phyloP scores from a whole-genome alignment of 768 basidiomycete species.

The Mycena galericulata region DNA sequence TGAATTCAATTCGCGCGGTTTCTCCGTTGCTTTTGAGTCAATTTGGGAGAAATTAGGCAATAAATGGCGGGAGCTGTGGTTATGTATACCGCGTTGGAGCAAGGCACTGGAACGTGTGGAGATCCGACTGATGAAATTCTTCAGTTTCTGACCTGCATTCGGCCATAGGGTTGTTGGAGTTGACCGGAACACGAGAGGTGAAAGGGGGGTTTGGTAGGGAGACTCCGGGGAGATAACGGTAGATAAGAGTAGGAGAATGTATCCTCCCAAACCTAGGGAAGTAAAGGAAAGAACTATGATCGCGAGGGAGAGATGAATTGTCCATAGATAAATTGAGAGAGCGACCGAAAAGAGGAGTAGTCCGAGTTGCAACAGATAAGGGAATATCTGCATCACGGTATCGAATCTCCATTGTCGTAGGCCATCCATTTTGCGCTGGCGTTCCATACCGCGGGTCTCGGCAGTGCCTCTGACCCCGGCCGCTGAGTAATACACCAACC shows the following conservation, averaged over 20 bases:
- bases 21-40: neutral
- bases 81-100: neutral
- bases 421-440: slow-evolving; percentile 11
- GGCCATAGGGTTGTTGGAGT: neutral
- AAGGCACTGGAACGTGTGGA: neutral
- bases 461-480: neutral
- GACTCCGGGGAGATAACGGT: slow-evolving; percentile 1
- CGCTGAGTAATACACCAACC: slow-evolving; percentile 1
- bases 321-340: slow-evolving; percentile 1
- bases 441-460: neutral
- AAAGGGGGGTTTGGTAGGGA: neutral
- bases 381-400: neutral
- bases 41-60: neutral
- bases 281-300: neutral
- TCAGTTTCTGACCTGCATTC: too few relatives aligned
- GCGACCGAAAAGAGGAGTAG: slow-evolving; percentile 1
- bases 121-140: neutral
- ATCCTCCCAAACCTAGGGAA: neutral
- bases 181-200: neutral
- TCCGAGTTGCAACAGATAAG: slow-evolving; percentile 5
- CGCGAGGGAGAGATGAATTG: neutral
- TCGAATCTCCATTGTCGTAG: slow-evolving; percentile 12
- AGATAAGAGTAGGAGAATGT: neutral
- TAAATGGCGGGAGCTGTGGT: neutral
- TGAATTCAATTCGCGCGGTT: neutral